Base-by-base conservation (phyloP, 2,329 filamentous ascomycete species). In the Lachnellula cervina region DNA sequence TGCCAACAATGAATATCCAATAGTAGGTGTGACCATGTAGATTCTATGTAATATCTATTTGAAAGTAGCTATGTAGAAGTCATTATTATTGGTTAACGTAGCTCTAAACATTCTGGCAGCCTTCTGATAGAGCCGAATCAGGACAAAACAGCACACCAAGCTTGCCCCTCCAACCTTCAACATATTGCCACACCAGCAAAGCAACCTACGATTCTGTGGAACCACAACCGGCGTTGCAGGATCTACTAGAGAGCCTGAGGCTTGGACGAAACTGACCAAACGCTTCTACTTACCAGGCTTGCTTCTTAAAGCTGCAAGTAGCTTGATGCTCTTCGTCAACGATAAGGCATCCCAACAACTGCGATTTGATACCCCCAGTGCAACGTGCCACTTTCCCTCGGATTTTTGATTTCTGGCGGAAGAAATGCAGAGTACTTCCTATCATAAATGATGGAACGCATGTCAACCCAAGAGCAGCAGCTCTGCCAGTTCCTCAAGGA, bases 401-500 rank as follows among this genome's bases (percentile, higher is more conserved):
- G 19, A 1, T 21, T 21, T 32, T 28, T 17, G 11, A 28, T 32
- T 47, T 5, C 16, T 21, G 44, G 14, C 8, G 16, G 19, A 46
- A 52, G 63, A 59, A 21, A 65, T 66, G 61, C 52, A 48, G 62
- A 58, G 51, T 34, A 43, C 32, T 19, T 16, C 17, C 17, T 21
- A 19, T 34, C 8, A 42, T 17, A 44, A 16, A 64, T 63, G 38
- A 84, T 84, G 81, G 79, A 73, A 60, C 61, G 72, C 52, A 79
- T 84, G 76, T 80, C 82, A 61, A 84, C 82, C 17, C 82, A 84
- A 70, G 91, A 96, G 79, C 86, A 81, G 74, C 85, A 88, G 77
- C 88, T 97, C 74, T 92, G 89, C 71, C 83, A 88, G 71, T 84
- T 89, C 68, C 82, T 99, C 68, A 83, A 88, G 70, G 82, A 87